phyloP scores from a whole-genome alignment of 2,329 filamentous ascomycete genomes.

The Penicillium sp. region DNA sequence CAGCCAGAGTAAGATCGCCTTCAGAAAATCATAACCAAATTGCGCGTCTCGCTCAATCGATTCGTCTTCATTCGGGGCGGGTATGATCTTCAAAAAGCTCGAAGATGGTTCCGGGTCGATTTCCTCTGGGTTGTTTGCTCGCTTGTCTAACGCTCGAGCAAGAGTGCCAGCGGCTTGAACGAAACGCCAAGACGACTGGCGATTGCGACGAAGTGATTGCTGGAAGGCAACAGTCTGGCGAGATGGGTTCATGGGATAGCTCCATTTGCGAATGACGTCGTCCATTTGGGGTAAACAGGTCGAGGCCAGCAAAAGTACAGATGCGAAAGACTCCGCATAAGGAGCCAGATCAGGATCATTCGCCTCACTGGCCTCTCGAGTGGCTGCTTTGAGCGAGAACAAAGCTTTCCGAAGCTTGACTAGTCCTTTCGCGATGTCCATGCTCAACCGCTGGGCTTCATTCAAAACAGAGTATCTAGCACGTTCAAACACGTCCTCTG shows the following conservation, averaged over 20 bases:
- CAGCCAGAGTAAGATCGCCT: slow-evolving; percentile 61
- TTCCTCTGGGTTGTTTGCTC: slow-evolving; percentile 44
- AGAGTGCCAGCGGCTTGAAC: slow-evolving; percentile 61
- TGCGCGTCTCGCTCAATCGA: slow-evolving; percentile 44
- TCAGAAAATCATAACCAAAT: slow-evolving; percentile 64
- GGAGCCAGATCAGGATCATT: slow-evolving; percentile 29
- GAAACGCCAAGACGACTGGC: slow-evolving; percentile 58
- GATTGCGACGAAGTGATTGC: slow-evolving; percentile 55
- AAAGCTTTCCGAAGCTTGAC: slow-evolving; percentile 56
- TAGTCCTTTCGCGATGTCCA: slow-evolving; percentile 55
- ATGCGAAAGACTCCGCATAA: slow-evolving; percentile 41
- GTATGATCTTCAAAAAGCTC: slow-evolving; percentile 51
- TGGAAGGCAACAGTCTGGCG: slow-evolving; percentile 54
- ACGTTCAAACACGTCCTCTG: slow-evolving; percentile 38
- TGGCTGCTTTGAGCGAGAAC: slow-evolving; percentile 50
- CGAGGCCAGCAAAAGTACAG: slow-evolving; percentile 45
- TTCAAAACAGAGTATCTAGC: slow-evolving; percentile 49
- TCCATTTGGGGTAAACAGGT: slow-evolving; percentile 56
- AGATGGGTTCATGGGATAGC: slow-evolving; percentile 58
- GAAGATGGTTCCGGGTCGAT: slow-evolving; percentile 30
- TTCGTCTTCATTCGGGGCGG: slow-evolving; percentile 46
- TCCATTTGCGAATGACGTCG: slow-evolving; percentile 54
- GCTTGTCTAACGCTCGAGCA: slow-evolving; percentile 55
- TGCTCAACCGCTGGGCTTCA: slow-evolving; percentile 53
- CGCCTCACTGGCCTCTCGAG: slow-evolving; percentile 31